Conservation (phyloP, 306 rosid genomes). For the Parietaria judaica region DNA sequence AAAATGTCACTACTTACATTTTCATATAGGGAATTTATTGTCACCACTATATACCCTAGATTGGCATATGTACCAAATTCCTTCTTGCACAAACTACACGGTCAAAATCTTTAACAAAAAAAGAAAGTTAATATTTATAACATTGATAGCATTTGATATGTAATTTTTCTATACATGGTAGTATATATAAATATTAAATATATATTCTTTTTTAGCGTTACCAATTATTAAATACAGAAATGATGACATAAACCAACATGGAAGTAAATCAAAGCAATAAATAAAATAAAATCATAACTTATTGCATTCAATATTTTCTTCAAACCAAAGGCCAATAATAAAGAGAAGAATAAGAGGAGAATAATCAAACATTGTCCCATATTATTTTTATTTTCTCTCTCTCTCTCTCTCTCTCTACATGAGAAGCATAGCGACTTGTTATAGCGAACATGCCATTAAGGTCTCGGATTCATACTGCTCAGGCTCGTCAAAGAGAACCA, state of each 20-base stretch:
- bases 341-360: slow-evolving; percentile 16
- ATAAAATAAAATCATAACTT: background rate
- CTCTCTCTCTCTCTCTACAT: slow-evolving; percentile 12
- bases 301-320: slow-evolving; percentile 30
- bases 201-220: background rate
- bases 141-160: slow-evolving; percentile 11
- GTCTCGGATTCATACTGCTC: slow-evolving; percentile 86
- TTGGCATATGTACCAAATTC: too few species aligned
- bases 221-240: slow-evolving; percentile 6
- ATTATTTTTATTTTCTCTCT: slow-evolving; percentile 8
- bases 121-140: background rate
- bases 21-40: background rate
- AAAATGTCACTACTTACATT: background rate
- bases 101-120: background rate
- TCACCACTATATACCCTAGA: slow-evolving; percentile 9
- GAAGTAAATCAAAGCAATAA: slow-evolving; percentile 15
- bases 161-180: slow-evolving; percentile 5
- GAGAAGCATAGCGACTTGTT: slow-evolving; percentile 83
- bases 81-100: background rate
- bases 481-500: slow-evolving; percentile 52
- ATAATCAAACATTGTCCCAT: slow-evolving; percentile 1
- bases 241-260: slow-evolving; percentile 14
- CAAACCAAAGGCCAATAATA: slow-evolving; percentile 8
- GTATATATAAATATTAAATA: too few species aligned
- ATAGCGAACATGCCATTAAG: slow-evolving; percentile 71